Evolutionary conservation across 2,329 filamentous ascomycete species (phyloP), one percentile per base, ranked within the genome.

Genomic region (Trichoderma koningiopsis): DNA sequence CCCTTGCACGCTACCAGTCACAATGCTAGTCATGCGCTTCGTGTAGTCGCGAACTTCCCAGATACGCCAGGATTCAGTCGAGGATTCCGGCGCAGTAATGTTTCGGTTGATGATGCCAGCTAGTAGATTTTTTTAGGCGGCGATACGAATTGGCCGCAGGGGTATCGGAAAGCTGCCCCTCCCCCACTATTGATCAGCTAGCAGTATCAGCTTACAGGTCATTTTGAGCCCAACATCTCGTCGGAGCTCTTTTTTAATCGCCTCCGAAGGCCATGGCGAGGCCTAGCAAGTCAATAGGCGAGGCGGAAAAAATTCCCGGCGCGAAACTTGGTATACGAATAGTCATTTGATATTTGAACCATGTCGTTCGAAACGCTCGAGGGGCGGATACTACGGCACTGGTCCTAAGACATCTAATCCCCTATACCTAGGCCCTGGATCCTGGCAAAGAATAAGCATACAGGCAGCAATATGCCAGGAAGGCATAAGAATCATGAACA

Each of bases 131-230:
- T 60, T 40, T 49, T 29, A 22, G 55, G 62, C 52, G 24, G 35
- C 62, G 22, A 56, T 47, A 19, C 47, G 47, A 49, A 31, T 31
- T 40, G 37, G 62, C 27, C 35, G 63, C 63, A 67, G 63, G 63
- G 63, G 63, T 67, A 67, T 67, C 63, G 63, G 63, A 19, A 67
- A 67, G 63, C 63, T 67, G 14, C 29, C 64, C 27, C 22, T 35
- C 63, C 64, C 53, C 64, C 33, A 27, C 35, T 47, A 33, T 55
- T 24, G 14, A 57, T 29, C 52, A 57, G 35, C 24, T 56, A 52
- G 43, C 62, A 49, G 62, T 47, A 56, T 65, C 62, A 57, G 62
- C 62, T 66, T 66, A 66, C 62, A 47, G 35, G 55, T 24, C 33
- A 19, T 43, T 43, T 37, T 33, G 53, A 58, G 19, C 53, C 43